Evolutionary conservation across 1,139 yeast species (phyloP), one percentile per base, ranked within the genome.

Genomic region (Blastobotrys elegans): DNA sequence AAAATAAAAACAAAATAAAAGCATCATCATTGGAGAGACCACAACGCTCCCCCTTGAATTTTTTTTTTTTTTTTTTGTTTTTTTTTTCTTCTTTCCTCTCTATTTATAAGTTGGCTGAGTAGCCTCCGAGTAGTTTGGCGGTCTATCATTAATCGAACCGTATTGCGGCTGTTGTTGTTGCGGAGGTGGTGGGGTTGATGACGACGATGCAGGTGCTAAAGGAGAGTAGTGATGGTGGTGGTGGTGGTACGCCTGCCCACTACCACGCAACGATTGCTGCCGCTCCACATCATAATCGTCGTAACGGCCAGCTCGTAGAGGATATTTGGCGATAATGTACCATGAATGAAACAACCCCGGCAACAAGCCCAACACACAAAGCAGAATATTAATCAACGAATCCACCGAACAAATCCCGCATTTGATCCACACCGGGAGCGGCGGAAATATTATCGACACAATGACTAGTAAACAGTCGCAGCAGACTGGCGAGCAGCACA

Each of bases 371-470:
- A 89, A 72, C 45, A 83, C 57, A 66, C 90, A 85, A 46, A 89
- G 73, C 32, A 86, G 75, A 47, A 89, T 72, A 66, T 88, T 89
- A 59, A 88, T 82, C 67, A 81, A 72, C 57, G 82, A 77, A 59
- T 84, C 94, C 32, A 81, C 79, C 4, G 88, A 77, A 58, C 77
- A 77, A 57, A 83, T 65, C 0, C 95, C 95, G 54, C 89, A 72
- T 66, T 86, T 86, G 55, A 87, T 68, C 54, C 82, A 75, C 26
- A 88, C 96, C 10, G 95, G 90, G 30, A 87, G 69, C 4, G 95
- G 95, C 4, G 96, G 96, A 45, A 86, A 61, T 61, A 87, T 79
- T 53, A 87, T 76, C n/a, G 95, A 90, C 49, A 87, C 64, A 46
- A 87, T 72, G 22, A 87, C 94, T 56, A 86, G 68, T 55, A 87